Base-by-base conservation (phyloP, 129 eudicot genomes). In the Rutidosis leptorrhynchoides region DNA sequence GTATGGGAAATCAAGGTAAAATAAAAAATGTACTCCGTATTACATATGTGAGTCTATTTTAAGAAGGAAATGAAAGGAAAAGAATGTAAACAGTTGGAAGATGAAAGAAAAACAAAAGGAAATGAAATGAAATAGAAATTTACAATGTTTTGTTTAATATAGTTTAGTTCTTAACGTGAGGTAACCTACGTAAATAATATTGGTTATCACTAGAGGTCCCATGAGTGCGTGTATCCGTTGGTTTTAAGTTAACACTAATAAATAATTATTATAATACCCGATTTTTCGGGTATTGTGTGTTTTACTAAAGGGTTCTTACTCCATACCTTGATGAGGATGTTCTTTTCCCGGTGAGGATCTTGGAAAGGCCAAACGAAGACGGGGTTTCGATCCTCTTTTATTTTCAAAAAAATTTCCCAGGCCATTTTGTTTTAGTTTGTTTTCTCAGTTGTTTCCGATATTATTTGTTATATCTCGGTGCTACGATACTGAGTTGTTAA, bases 241-340 rank as follows among this genome's bases (percentile, higher is more conserved):
- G 6, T 35, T 42, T 43, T 46, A 48, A 66, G 28, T 62, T 60
- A 70, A 52, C 14, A 28, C 35, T 23, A 59, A 22, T 43, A 52
- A 32, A 27, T 46, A 45, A 62, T 49, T 62, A 66, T 72, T 73
- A 17, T 3, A 30, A 19, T 42, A 24, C 25, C 32, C 57, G 58
- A 30, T 28, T 16, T 4, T 56, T 49, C 27, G 42, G 30, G 56
- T 20, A n/a, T 25, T 30, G 23, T 67, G 65, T 40, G 26, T 79
- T n/a, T 76, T 68, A 70, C 27, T 62, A 22, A 26, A 91, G 97
- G 74, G 84, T 80, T 75, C 85, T 91, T 56, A 91, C 97, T 62
- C 97, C 96, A n/a, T 91, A 91, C 83, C 80, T 19, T 68, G 78
- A 62, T 11, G 97, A 91, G 79, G 97, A 91, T 65, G 97, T 91